phyloP scores from a whole-genome alignment of 2,329 filamentous ascomycete species.

The Trichoderma semiorbis region DNA sequence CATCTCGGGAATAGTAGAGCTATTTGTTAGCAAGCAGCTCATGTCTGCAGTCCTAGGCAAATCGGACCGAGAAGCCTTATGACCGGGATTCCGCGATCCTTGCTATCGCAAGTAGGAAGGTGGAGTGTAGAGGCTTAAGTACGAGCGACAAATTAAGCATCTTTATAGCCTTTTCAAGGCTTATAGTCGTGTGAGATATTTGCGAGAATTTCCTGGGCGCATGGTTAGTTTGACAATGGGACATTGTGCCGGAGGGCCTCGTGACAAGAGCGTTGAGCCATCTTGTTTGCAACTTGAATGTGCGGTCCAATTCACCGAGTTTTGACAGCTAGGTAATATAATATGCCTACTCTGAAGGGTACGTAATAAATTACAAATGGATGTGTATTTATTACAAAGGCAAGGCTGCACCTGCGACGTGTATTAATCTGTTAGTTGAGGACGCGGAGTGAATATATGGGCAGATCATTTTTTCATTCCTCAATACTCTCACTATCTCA shows the following conservation, averaged over 20 bases:
- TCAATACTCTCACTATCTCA: background rate
- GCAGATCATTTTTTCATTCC: background rate
- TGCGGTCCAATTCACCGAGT: background rate
- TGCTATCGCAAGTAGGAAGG: background rate
- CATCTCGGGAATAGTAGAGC: background rate
- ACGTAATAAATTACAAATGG: background rate
- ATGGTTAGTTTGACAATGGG: background rate
- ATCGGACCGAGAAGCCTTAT: background rate
- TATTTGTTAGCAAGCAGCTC: background rate
- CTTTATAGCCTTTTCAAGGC: background rate
- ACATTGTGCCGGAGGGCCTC: background rate
- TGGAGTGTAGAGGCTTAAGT: background rate
- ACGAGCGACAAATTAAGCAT: background rate
- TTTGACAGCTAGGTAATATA: background rate
- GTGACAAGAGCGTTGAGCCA: background rate
- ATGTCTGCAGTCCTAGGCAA: background rate
- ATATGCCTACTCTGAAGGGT: background rate
- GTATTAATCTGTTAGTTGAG: background rate
- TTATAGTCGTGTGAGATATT: background rate
- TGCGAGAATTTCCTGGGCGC: background rate
- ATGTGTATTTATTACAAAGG: background rate
- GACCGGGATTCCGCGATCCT: background rate
- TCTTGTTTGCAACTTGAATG: background rate
- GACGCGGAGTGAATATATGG: no score
- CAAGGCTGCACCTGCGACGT: background rate